Base-by-base conservation (phyloP, 148 eudicot genomes). In the Polygonum aviculare region DNA sequence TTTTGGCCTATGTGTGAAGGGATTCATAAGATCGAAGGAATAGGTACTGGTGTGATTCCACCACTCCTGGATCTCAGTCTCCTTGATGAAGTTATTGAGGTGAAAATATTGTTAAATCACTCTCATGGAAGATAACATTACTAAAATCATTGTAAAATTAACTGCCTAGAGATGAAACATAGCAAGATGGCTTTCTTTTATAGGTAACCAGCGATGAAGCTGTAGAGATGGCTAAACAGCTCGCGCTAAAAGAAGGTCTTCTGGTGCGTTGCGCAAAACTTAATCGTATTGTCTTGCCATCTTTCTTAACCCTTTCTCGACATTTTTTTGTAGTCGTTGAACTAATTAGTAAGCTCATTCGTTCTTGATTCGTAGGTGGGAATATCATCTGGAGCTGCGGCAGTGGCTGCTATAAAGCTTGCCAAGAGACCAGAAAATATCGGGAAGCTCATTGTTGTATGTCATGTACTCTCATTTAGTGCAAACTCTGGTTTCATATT, bases 331-430 rank as follows among this genome's bases (percentile, higher is more conserved):
- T 26, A 60, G 36, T 21, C 67, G 26, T 60, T 8, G 14, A 12
- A 11, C 67, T 73, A 73, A 69, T 14, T 14, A 14, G n/a, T 4
- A 44, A 8, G 21, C 3, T 55, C 78, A 35, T 11, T 26, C 18
- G 70, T 76, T 63, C 12, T 59, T 44, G 9, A 69, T 21, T 75
- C 49, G 59, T 80, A 91, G 97, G 93, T 85, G 41, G 97, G 93
- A n/a, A 89, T 91, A 78, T 91, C 97, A 49, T 91, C 97, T n/a
- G 97, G 97, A 74, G 97, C 97, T 31, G 97, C 93, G 7, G 88
- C 91, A 14, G 89, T 86, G 1, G 97, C 97, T 54, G 97, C 97
- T 75, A 83, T 88, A 33, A 84, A 74, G 62, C 41, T 89, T 33
- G 93, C 90, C 31, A 87, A 85, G 82, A 80, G 88, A 73, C 91